Percentiles rank a stretch among this genome's conserved stretches.
Evolutionary conservation across 2,329 filamentous ascomycete species (phyloP).

Genomic region (Trichoderma koningii): DNA sequence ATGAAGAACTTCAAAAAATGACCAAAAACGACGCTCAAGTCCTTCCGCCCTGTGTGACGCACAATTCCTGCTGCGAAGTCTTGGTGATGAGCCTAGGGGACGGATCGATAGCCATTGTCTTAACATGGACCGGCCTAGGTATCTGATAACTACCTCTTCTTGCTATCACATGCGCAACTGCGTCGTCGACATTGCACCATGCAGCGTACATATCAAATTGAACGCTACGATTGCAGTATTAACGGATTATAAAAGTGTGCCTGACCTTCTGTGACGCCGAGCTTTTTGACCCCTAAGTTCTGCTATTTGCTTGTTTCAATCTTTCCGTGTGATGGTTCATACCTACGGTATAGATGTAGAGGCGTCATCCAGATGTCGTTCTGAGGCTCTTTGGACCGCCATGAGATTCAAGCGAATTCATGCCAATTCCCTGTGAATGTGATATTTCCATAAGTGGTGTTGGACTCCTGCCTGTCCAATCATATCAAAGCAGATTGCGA

Average conservation of each 20-base stretch:
- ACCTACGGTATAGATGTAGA: no score
- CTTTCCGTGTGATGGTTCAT: no score
- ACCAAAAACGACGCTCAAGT: slow-evolving; percentile 20
- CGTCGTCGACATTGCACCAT: not conserved
- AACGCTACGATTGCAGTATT: not conserved
- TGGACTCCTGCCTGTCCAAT: not conserved
- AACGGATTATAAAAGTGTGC: not conserved
- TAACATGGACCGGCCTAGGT: no score
- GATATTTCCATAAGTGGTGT: not conserved
- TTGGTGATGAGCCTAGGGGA: not conserved
- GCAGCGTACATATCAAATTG: not conserved
- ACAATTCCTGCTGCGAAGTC: slow-evolving; percentile 1
- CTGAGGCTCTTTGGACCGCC: no score
- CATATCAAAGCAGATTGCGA: not conserved
- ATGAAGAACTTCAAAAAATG: slow-evolving; percentile 42
- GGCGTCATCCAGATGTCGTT: no score
- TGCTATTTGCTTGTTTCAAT: no score
- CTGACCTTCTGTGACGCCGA: no score
- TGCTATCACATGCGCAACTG: not conserved
- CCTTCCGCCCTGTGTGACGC: slow-evolving; percentile 7
- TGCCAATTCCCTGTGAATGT: not conserved
- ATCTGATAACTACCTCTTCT: not conserved
- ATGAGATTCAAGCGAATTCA: not conserved
- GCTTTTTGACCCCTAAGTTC: no score
- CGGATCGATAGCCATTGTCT: not conserved